Percentiles rank a stretch among this genome's conserved stretches.
These are phyloP conservation scores for Botrytis fragariae DNA, from an alignment of 2,329 filamentous ascomycete genomes.

Conservation along the genomic window DNA sequence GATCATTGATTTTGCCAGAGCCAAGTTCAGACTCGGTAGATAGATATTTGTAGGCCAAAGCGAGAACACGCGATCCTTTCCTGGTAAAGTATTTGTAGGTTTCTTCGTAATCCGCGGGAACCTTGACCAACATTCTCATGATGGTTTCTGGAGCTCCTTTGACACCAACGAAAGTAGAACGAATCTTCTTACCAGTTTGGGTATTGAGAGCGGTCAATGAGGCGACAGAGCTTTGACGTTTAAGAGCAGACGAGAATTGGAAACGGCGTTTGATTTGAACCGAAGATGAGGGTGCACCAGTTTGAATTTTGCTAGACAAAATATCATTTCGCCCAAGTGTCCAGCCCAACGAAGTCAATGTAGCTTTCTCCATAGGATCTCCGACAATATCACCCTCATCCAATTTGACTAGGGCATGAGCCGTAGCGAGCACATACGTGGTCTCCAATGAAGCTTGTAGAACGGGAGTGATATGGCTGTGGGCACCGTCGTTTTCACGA, in stretches of 20 bases:
- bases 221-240: conserved; percentile 92
- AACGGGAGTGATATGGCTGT: conserved; percentile 73
- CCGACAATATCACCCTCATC: conserved; percentile 97
- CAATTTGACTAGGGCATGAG: conserved; percentile 91
- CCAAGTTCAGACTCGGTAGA: conserved; percentile 78
- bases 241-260: conserved; percentile 95
- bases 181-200: conserved; percentile 70
- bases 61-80: conserved; percentile 90
- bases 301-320: conserved; percentile 64
- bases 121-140: conserved; percentile 80
- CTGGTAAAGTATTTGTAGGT: conserved; percentile 98
- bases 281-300: conserved; percentile 59
- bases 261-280: conserved; percentile 96
- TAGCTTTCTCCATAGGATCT: conserved; percentile 99
- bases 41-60: conserved; percentile 90
- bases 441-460: conserved; percentile 73
- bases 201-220: conserved; percentile 72
- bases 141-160: conserved; percentile 98
- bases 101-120: conserved; percentile 89
- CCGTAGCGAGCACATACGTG: conserved; percentile 88
- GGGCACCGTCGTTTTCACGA: conserved; percentile 74
- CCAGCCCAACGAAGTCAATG: conserved; percentile 86
- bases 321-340: conserved; percentile 85
- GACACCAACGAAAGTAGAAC: conserved; percentile 87
- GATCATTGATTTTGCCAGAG: conserved; percentile 81